phyloP scores from a whole-genome alignment of 2,329 filamentous ascomycete genomes.

The Beauveria varroae region DNA sequence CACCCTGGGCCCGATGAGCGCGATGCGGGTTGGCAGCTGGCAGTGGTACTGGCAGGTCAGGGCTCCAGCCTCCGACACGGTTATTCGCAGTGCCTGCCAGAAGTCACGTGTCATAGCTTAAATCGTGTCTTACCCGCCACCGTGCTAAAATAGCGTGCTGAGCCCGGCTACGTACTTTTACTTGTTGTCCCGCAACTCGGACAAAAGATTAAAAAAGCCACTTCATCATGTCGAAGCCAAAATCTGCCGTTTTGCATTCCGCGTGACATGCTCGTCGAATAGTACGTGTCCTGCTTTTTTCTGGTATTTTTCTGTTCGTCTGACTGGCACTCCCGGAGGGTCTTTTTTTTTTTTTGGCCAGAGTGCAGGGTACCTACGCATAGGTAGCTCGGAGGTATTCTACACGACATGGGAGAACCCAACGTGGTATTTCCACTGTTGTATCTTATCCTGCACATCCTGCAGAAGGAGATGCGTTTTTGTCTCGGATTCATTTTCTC shows the following conservation, averaged over 20 bases:
- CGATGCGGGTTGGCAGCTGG: constrained; percentile 1
- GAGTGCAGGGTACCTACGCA: too few relatives aligned
- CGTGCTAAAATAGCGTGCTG: too few relatives aligned
- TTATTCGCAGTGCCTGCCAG: not conserved
- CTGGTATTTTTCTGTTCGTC: too few relatives aligned
- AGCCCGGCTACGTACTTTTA: too few relatives aligned
- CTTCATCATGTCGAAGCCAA: not conserved
- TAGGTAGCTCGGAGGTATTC: too few relatives aligned
- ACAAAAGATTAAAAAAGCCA: not conserved
- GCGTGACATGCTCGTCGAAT: too few relatives aligned
- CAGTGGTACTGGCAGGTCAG: not conserved
- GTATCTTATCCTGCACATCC: not conserved
- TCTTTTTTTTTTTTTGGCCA: too few relatives aligned
- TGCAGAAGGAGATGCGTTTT: not conserved
- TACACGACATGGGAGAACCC: too few relatives aligned
- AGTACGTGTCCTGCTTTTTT: too few relatives aligned
- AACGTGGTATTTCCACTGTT: not conserved
- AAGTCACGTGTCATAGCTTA: not conserved
- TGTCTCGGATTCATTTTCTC: not conserved
- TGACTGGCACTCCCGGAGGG: too few relatives aligned
- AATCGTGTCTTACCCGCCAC: not conserved
- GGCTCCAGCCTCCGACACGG: not conserved
- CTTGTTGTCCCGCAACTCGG: too few relatives aligned
- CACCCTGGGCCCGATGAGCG: not conserved
- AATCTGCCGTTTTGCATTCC: too few relatives aligned